Evolutionary conservation across 768 basidiomycete genomes (phyloP).

Genomic region (Boletus patriciae): DNA sequence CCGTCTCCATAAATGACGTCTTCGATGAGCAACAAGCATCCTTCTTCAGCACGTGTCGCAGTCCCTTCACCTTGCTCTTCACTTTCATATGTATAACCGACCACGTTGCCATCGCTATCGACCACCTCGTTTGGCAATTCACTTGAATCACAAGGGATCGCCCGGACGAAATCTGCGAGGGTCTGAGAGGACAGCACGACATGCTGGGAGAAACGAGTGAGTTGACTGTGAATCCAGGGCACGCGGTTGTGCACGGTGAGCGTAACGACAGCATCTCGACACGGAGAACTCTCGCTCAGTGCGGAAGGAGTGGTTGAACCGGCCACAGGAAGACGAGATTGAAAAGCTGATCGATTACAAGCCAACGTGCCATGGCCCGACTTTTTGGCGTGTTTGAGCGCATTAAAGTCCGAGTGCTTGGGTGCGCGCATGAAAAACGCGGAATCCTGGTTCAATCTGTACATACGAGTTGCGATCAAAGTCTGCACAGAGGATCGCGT

Average conservation of each 20-base stretch:
- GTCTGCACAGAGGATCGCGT: background rate
- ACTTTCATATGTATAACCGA: slow-evolving; percentile 33
- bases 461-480: slow-evolving; percentile 1
- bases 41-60: slow-evolving; percentile 23
- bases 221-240: slow-evolving; percentile 58
- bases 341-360: background rate
- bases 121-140: slow-evolving; percentile 47
- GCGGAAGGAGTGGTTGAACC: background rate
- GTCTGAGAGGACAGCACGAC: slow-evolving; percentile 70
- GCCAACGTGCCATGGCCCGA: slow-evolving; percentile 36
- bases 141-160: slow-evolving; percentile 63
- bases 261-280: slow-evolving; percentile 50
- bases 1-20: slow-evolving; percentile 59
- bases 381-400: slow-evolving; percentile 36
- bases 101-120: slow-evolving; percentile 32
- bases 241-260: slow-evolving; percentile 61
- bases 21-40: slow-evolving; percentile 62
- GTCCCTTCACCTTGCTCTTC: slow-evolving; percentile 4
- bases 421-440: slow-evolving; percentile 62
- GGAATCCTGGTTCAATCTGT: slow-evolving; percentile 52
- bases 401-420: slow-evolving; percentile 67
- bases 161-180: slow-evolving; percentile 57
- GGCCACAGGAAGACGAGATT: background rate
- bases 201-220: slow-evolving; percentile 67
- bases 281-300: background rate